Conservation (phyloP, 805 yeast species). For the Saccharomycopsis microspora region DNA sequence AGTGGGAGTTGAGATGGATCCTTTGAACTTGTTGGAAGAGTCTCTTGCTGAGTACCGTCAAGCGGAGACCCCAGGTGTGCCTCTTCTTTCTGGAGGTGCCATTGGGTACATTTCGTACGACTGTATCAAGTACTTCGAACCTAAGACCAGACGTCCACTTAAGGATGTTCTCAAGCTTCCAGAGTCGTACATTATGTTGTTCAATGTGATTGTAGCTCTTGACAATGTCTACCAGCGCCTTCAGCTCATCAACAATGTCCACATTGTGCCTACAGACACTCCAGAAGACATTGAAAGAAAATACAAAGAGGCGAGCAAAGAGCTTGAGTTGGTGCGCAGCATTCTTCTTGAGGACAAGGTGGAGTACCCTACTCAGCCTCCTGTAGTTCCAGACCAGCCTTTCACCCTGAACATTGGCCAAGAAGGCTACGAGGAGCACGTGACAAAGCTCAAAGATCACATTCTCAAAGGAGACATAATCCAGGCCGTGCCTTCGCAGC, state of each 20-base stretch:
- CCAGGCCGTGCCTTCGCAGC: constrained; percentile 97
- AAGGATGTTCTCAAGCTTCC: constrained; percentile 80
- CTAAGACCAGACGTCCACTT: constrained; percentile 64
- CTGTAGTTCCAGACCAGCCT: constrained; percentile 52
- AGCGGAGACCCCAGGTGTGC: constrained; percentile 72
- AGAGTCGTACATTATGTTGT: constrained; percentile 85
- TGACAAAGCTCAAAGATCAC: constrained; percentile 60
- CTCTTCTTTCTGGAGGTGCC: constrained; percentile 89
- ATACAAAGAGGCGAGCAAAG: constrained; percentile 40
- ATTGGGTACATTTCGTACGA: constrained; percentile 93
- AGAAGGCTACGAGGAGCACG: constrained; percentile 85
- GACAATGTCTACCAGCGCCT: constrained; percentile 92
- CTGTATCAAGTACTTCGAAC: constrained; percentile 94
- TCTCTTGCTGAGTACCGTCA: constrained; percentile 59
- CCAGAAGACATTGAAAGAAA: constrained; percentile 19
- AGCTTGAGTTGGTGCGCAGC: constrained; percentile 44
- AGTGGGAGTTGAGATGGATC: constrained; percentile 52
- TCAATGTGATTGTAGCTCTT: constrained; percentile 80
- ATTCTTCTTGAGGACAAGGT: constrained; percentile 35
- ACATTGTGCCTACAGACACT: constrained; percentile 27
- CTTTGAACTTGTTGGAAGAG: constrained; percentile 59
- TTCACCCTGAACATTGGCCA: constrained; percentile 88
- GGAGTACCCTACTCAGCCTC: constrained; percentile 63
- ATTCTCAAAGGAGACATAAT: constrained; percentile 87
- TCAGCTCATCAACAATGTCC: constrained; percentile 78